Percentiles rank a stretch among this genome's conserved stretches.
These are phyloP conservation scores for Caryopteris hybrid DNA, from an alignment of 305 asterid genomes.

Conservation along the genomic window DNA sequence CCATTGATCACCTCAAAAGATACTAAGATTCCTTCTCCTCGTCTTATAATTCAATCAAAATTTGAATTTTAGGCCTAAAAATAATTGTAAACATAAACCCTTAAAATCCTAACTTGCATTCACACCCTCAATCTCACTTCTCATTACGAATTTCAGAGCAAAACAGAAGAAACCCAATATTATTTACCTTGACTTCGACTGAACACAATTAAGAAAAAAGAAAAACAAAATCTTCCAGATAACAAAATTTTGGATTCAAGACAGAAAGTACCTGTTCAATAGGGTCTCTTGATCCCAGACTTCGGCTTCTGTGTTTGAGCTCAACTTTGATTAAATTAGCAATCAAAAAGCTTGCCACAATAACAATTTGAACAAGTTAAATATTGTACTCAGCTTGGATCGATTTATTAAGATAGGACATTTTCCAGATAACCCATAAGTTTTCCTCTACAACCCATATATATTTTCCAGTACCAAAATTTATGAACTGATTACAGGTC, in stretches of 20 bases:
- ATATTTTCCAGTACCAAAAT: not conserved
- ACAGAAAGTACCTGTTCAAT: too few relatives aligned
- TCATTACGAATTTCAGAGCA: too few relatives aligned
- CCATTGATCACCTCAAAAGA: conserved; percentile 43
- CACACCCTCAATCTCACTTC: not conserved
- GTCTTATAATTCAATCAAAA: conserved; percentile 15
- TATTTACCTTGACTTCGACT: too few relatives aligned
- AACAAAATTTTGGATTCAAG: too few relatives aligned
- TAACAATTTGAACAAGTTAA: too few relatives aligned
- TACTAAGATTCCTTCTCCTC: not conserved
- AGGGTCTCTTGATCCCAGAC: too few relatives aligned
- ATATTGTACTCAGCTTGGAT: not conserved
- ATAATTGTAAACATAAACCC: conserved; percentile 15
- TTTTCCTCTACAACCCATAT: not conserved
- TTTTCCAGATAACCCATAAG: not conserved
- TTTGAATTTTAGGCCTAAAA: conserved; percentile 21
- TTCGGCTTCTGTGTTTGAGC: too few relatives aligned
- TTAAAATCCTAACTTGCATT: not conserved
- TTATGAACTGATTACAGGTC: not conserved
- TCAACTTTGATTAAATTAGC: too few relatives aligned
- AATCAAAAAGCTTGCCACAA: too few relatives aligned
- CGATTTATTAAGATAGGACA: not conserved
- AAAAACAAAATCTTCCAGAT: too few relatives aligned
- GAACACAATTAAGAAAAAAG: too few relatives aligned
- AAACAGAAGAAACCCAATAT: too few relatives aligned